Base-by-base conservation (phyloP, 805 yeast species). In the Kluyveromyces lactis region DNA sequence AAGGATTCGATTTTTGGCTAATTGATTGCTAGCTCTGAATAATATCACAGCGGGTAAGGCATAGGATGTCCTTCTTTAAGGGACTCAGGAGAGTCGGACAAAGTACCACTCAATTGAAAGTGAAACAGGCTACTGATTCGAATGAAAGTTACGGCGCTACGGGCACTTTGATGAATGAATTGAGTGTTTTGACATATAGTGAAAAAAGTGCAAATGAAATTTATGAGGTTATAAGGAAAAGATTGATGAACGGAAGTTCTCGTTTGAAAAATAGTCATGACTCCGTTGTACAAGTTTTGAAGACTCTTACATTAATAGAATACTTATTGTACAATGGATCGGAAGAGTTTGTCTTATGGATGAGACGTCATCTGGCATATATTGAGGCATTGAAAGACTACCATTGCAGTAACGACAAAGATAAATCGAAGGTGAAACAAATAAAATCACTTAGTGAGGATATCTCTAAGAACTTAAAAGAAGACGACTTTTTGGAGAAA, bases 241-340 rank as follows among this genome's bases (percentile, higher is more conserved):
- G 75, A 33, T 45, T 77, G 3, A 41, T 46, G 11, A 53, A 52
- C 12, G 58, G 56, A 30, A 53, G 51, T 17, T 46, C 47, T 30
- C 44, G 50, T 17, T 42, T 36, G 36, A 53, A 41, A 37, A 46
- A 42, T 31, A 42, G 52, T 12, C 63, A 58, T 16, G 60, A 54
- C 24, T 60, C 63, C 34, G 61, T 72, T 48, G 47, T 66, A 8
- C 66, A 62, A 24, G 50, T 74, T 0, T 49, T 75, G 38, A 78
- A 77, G 51, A 66, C 75, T 2, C 52, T 77, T 13, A 73, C 82
- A 0, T 67, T 78, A 11, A 60, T 75, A 2, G 62, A 71, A 24
- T 77, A 72, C 43, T 49, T 75, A 26, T 45, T 76, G 15, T 70
- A 75, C 42, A 71, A 74, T 28, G 83, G 83, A 0, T 72, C 81